Base-by-base conservation (phyloP, 176 grass and related monocot genomes). In the Tuctoria greenei region DNA sequence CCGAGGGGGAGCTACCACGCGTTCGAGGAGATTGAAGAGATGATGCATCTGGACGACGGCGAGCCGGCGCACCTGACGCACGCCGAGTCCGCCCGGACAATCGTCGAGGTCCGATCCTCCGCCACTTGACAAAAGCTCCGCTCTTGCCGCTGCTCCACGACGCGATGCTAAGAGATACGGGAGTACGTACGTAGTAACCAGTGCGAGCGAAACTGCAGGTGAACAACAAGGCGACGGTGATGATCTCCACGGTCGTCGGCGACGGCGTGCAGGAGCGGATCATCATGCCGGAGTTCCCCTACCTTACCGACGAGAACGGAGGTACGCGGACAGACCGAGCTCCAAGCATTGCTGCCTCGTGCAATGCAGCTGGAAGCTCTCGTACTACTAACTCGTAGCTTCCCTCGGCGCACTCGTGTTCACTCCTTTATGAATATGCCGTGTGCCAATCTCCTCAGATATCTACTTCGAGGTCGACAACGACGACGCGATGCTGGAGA, bases 381-480 rank as follows among this genome's bases (percentile, higher is more conserved):
- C 67, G 15, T 78, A 38, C 47, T 77, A 39, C 39, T 9, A 41
- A 41, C 0, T 9, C 39, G 39, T 41, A 41, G 9, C 42, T 44
- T 13, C 1, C 1, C 10, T 44, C 42, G n/a, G 13, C 20, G 15
- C 25, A 45, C 80, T 52, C n/a, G 51, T 23, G 15, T 62, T 71
- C 70, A 79, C 73, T 57, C 51, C 38, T 74, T 64, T 65, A 59
- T 79, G 38, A 90, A 83, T 12, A 52, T 76, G 58, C 9, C 80
- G 49, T 77, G 61, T 78, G 41, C 77, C 44, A 82, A 86, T 87
- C 55, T 84, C 47, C 52, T 80, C 86, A 97, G 91, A 97, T 92
- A 97, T 97, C 66, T 97, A 97, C 84, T 97, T 93, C 72, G 88
- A 97, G 79, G 88, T 97, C 54, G 69, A 89, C 66, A 93, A 85